These are phyloP conservation scores for Rutstroemia sp. DNA, from an alignment of 2,329 filamentous ascomycete genomes.

Conservation along the genomic window DNA sequence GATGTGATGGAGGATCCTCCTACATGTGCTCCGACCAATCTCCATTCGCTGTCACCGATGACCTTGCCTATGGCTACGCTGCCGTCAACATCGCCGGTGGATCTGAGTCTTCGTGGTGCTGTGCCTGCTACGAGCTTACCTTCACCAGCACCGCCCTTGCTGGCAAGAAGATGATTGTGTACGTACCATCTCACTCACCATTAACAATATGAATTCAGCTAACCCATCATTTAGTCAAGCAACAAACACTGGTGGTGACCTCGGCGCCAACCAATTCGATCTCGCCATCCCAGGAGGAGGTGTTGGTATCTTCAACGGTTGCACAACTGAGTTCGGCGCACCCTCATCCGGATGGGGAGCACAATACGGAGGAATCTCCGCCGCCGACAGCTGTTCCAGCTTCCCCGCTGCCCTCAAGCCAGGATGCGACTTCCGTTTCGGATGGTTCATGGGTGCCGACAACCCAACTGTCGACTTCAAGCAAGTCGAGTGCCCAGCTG, in stretches of 20 bases:
- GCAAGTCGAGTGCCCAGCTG: slow-evolving; percentile 41
- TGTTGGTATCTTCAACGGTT: slow-evolving; percentile 47
- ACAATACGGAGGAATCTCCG: slow-evolving; percentile 41
- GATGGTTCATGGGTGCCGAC: slow-evolving; percentile 44
- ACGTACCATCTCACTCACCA: neutral
- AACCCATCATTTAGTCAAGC: slow-evolving; percentile 35
- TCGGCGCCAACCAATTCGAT: slow-evolving; percentile 52
- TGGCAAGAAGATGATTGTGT: slow-evolving; percentile 55
- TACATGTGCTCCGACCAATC: slow-evolving; percentile 56
- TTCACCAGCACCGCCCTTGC: slow-evolving; percentile 42
- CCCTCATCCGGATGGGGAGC: slow-evolving; percentile 36
- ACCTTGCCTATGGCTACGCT: slow-evolving; percentile 54
- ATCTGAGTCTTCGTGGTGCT: slow-evolving; percentile 55
- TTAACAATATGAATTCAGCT: neutral
- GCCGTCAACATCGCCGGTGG: slow-evolving; percentile 45
- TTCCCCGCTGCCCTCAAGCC: slow-evolving; percentile 37
- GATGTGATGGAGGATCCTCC: slow-evolving; percentile 37
- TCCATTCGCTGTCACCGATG: slow-evolving; percentile 53
- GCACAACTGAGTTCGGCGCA: slow-evolving; percentile 39
- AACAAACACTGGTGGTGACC: slow-evolving; percentile 54
- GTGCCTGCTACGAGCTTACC: slow-evolving; percentile 49
- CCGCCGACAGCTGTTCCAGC: slow-evolving; percentile 34
- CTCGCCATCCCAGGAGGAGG: slow-evolving; percentile 48
- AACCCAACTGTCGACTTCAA: slow-evolving; percentile 40
- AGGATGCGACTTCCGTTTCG: slow-evolving; percentile 46